These are phyloP conservation scores for Lactarius pseudohatsudake DNA, from an alignment of 768 basidiomycete species.

Conservation along the genomic window DNA sequence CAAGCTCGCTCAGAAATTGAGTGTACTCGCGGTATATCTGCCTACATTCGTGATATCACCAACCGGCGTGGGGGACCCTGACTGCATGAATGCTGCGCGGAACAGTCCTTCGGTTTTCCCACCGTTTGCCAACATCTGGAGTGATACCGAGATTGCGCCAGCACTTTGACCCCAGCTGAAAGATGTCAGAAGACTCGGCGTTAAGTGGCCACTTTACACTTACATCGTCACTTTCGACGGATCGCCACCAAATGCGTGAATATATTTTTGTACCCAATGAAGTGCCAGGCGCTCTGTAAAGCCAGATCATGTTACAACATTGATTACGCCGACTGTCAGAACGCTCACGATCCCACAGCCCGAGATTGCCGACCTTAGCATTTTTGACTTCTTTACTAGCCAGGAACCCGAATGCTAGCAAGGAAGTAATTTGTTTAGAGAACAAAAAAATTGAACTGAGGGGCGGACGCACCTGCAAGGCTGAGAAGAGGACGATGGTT, in stretches of 20 bases:
- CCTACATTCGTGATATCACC: conserved; percentile 35
- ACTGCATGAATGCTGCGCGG: conserved; percentile 45
- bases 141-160: conserved; percentile 47
- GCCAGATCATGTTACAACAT: background rate
- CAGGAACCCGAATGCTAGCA: too few species aligned
- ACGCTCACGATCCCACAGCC: too few species aligned
- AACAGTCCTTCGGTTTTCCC: conserved; percentile 41
- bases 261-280: conserved; percentile 66
- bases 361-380: too few species aligned
- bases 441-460: too few species aligned
- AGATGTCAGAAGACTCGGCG: background rate
- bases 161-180: conserved; percentile 51
- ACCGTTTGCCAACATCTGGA: conserved; percentile 44
- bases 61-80: conserved; percentile 38
- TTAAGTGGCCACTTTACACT: conserved; percentile 26
- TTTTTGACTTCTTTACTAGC: too few species aligned
- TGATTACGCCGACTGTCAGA: background rate
- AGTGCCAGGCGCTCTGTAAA: conserved; percentile 53
- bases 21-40: conserved; percentile 34
- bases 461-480: conserved; percentile 43
- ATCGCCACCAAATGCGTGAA: conserved; percentile 62
- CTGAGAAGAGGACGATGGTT: background rate
- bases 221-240: conserved; percentile 57
- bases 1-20: background rate
- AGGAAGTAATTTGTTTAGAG: too few species aligned